Percentiles rank a stretch among this genome's conserved stretches.
phyloP scores from a whole-genome alignment of 192 early-diverging fungal genomes.

The Backusella tarrabulga region DNA sequence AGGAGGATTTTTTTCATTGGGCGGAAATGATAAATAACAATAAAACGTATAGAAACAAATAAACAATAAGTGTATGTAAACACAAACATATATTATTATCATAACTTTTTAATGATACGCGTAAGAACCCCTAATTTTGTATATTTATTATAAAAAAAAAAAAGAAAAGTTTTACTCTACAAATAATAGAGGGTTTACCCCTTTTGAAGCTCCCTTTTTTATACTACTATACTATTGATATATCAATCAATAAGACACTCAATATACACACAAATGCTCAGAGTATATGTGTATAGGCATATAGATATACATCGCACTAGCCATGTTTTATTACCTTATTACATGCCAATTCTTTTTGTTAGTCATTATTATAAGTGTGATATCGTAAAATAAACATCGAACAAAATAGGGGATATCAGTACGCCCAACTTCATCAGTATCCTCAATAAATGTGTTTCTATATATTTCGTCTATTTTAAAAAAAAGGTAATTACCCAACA shows the following conservation, averaged over 20 bases:
- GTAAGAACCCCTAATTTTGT: not conserved
- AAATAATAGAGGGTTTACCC: not conserved
- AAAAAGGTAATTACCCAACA: not conserved
- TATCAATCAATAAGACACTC: not conserved
- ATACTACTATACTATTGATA: not conserved
- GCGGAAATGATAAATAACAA: not conserved
- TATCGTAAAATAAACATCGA: not conserved
- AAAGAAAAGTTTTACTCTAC: not conserved
- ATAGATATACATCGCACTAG: no score
- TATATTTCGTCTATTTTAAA: not conserved
- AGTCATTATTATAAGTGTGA: not conserved
- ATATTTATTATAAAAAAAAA: not conserved
- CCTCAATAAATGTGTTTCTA: not conserved
- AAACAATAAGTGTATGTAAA: not conserved
- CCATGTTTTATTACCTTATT: not conserved
- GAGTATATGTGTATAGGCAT: no score
- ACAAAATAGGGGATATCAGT: not conserved
- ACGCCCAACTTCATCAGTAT: not conserved
- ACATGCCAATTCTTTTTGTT: not conserved
- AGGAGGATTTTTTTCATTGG: conserved; percentile 2
- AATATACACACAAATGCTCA: not conserved
- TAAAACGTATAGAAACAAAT: not conserved
- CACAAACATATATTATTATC: not conserved
- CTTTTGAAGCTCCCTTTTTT: not conserved
- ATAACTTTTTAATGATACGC: not conserved